A percentile compares a stretch with the other conserved stretches of the same genome.
These are phyloP conservation scores for Heliocybe sulcata DNA, from an alignment of 1,284 basidiomycete genomes.

Conservation along the genomic window DNA sequence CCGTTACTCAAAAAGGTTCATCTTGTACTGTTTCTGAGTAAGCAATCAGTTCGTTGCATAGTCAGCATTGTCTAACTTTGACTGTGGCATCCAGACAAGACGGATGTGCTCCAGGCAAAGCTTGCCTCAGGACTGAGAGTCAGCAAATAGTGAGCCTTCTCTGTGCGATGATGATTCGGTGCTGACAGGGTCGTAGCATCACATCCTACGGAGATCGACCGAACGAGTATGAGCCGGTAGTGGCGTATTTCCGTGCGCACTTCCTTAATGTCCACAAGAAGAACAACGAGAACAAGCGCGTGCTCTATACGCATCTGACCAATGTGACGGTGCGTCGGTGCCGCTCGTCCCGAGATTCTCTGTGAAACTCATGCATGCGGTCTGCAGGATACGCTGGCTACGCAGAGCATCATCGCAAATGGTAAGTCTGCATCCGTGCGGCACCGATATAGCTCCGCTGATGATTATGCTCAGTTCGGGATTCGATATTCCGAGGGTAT, in stretches of 20 bases:
- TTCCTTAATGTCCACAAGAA: slow-evolving; percentile 74
- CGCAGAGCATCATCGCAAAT: slow-evolving; percentile 74
- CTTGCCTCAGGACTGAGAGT: slow-evolving; percentile 58
- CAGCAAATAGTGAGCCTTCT: slow-evolving; percentile 58
- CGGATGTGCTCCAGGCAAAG: slow-evolving; percentile 66
- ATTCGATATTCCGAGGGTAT: slow-evolving; percentile 28
- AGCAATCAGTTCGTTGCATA: slow-evolving; percentile 15
- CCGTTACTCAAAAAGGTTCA: slow-evolving; percentile 70
- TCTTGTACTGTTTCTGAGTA: slow-evolving; percentile 73
- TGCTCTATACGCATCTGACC: slow-evolving; percentile 73
- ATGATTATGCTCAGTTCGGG: slow-evolving; percentile 12
- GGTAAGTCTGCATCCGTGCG: slow-evolving; percentile 35
- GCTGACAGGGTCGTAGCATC: slow-evolving; percentile 42
- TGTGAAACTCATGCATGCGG: not conserved
- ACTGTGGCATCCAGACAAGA: slow-evolving; percentile 47
- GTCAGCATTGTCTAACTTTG: not conserved
- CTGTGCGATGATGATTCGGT: not conserved
- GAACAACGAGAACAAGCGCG: slow-evolving; percentile 71
- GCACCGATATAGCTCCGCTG: slow-evolving; percentile 4
- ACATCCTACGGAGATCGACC: slow-evolving; percentile 73
- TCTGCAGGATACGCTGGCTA: slow-evolving; percentile 68
- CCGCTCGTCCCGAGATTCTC: slow-evolving; percentile 1
- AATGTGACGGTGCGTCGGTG: slow-evolving; percentile 59
- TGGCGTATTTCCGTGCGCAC: slow-evolving; percentile 78
- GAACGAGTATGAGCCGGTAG: slow-evolving; percentile 73